Evolutionary conservation across 2,329 filamentous ascomycete species (phyloP).

Genomic region (Penicillium hordei): DNA sequence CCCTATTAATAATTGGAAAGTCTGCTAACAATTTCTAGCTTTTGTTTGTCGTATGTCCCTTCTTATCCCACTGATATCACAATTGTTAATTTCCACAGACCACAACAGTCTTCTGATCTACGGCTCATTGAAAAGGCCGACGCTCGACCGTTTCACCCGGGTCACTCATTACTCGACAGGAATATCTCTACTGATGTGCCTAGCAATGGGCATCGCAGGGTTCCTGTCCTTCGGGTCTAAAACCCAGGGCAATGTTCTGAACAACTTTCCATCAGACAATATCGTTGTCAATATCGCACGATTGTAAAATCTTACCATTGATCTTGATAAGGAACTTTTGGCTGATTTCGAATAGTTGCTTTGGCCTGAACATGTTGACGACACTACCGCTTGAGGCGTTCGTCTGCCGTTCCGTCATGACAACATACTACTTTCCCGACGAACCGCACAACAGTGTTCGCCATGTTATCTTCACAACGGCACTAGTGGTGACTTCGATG

Average conservation of each 20-base stretch:
- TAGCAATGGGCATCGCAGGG: slow-evolving; percentile 81
- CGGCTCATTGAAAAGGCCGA: slow-evolving; percentile 88
- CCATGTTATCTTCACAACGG: slow-evolving; percentile 82
- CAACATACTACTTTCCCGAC: slow-evolving; percentile 73
- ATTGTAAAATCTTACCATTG: slow-evolving; percentile 50
- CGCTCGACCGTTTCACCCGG: slow-evolving; percentile 87
- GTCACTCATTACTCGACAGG: slow-evolving; percentile 93
- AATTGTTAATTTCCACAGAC: slow-evolving; percentile 49
- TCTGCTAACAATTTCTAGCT: slow-evolving; percentile 47
- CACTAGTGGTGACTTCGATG: slow-evolving; percentile 77
- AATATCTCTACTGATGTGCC: slow-evolving; percentile 87
- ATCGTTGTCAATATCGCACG: slow-evolving; percentile 91
- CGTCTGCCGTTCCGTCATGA: slow-evolving; percentile 95
- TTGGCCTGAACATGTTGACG: slow-evolving; percentile 98
- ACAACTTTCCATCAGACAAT: slow-evolving; percentile 93
- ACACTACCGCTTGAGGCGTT: slow-evolving; percentile 95
- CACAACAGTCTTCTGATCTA: slow-evolving; percentile 98
- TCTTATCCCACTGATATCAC: not conserved
- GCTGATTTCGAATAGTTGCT: slow-evolving; percentile 58
- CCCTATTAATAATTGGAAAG: not conserved
- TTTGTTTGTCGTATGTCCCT: slow-evolving; percentile 63
- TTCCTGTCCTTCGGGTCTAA: slow-evolving; percentile 91
- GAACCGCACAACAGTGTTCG: slow-evolving; percentile 78
- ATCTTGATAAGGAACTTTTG: not conserved
- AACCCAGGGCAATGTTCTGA: slow-evolving; percentile 92